phyloP scores from a whole-genome alignment of 1,284 basidiomycete genomes.

The Phellopilus nigrolimitatus region DNA sequence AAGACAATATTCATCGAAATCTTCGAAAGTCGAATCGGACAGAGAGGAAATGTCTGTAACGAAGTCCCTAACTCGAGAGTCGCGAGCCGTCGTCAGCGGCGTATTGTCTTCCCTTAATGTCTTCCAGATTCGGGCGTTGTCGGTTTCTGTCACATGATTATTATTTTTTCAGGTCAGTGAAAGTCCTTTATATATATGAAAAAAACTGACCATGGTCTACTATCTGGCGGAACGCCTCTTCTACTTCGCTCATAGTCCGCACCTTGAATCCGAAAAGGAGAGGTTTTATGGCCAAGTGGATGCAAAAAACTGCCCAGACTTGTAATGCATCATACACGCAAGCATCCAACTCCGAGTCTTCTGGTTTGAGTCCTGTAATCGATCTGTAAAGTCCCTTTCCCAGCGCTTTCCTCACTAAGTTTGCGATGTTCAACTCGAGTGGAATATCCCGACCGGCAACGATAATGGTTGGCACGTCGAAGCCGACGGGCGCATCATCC shows the following conservation, averaged over 20 bases:
- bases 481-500: too few species aligned
- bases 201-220: slow-evolving; percentile 1
- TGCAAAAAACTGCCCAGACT: background rate
- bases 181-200: background rate
- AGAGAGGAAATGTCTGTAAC: background rate
- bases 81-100: background rate
- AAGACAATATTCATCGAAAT: background rate
- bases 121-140: slow-evolving; percentile 5
- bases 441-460: background rate
- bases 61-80: background rate
- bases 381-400: background rate
- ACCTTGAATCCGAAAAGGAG: slow-evolving; percentile 6
- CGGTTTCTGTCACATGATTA: too few species aligned
- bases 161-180: background rate
- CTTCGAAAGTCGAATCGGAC: background rate
- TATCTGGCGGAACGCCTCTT: slow-evolving; percentile 6
- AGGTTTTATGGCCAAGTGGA: slow-evolving; percentile 2
- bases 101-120: background rate
- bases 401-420: background rate
- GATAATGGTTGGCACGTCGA: background rate
- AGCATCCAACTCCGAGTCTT: background rate
- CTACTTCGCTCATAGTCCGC: slow-evolving; percentile 1
- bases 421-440: background rate
- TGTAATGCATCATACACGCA: slow-evolving; percentile 8
- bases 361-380: background rate